phyloP scores from a whole-genome alignment of 352 stramenopile genomes.

The Phytophthora rubi region DNA sequence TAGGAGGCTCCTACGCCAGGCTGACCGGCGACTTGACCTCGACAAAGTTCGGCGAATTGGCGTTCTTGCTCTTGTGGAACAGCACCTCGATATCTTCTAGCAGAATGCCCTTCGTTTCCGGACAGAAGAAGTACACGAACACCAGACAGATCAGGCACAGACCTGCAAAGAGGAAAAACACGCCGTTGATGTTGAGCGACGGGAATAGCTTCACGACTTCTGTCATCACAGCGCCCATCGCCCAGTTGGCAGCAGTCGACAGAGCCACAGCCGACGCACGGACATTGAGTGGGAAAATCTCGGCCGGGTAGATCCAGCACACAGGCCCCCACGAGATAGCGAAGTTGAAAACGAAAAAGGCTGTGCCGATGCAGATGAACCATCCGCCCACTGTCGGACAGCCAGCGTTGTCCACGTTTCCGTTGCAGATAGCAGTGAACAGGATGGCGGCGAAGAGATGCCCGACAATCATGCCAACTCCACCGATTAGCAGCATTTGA shows the following conservation, averaged over 20 bases:
- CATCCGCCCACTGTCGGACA: conserved; percentile 43
- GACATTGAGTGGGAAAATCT: conserved; percentile 64
- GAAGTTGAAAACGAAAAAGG: conserved; percentile 49
- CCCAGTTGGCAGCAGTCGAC: conserved; percentile 44
- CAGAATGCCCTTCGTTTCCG: conserved; percentile 51
- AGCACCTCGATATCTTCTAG: conserved; percentile 53
- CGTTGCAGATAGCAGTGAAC: conserved; percentile 37
- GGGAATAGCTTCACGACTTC: conserved; percentile 38
- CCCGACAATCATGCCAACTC: conserved; percentile 42
- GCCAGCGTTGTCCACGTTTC: conserved; percentile 33
- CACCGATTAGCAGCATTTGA: conserved; percentile 39
- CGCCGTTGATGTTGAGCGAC: conserved; percentile 50
- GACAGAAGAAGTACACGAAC: conserved; percentile 55
- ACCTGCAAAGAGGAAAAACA: conserved; percentile 60
- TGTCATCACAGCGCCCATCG: conserved; percentile 51
- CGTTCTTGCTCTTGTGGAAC: conserved; percentile 39
- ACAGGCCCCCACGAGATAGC: conserved; percentile 44
- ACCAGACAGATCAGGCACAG: conserved; percentile 46
- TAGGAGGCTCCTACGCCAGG: not conserved
- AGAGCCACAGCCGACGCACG: conserved; percentile 24
- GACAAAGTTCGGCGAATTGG: conserved; percentile 36
- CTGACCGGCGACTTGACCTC: conserved; percentile 34
- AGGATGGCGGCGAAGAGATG: conserved; percentile 44
- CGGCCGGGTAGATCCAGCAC: conserved; percentile 59
- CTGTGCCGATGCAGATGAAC: conserved; percentile 44